A percentile compares a stretch with the other conserved stretches of the same genome.
Conservation (phyloP, 2,329 filamentous ascomycete species). For the Metarhizium anisopliae region DNA sequence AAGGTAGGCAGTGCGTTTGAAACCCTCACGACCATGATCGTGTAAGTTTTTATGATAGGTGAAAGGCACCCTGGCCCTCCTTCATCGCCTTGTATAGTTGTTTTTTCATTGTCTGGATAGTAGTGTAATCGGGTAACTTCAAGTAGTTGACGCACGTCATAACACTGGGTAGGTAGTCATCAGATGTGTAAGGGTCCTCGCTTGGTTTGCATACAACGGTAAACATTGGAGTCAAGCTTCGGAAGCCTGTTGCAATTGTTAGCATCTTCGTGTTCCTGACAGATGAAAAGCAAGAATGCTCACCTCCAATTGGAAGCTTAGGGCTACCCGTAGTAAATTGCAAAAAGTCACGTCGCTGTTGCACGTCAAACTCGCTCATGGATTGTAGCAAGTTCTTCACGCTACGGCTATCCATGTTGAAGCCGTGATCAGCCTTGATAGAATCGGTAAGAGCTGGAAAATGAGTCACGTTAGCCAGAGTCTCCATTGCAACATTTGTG, state of each 20-base stretch:
- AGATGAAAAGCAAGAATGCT: conserved; percentile 20
- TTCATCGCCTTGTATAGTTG: conserved; percentile 79
- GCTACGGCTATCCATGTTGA: conserved; percentile 95
- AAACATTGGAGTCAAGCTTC: conserved; percentile 94
- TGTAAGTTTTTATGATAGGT: conserved; percentile 56
- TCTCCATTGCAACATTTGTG: not conserved
- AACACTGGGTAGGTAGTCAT: conserved; percentile 97
- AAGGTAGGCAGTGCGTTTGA: not conserved
- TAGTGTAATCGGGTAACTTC: conserved; percentile 91
- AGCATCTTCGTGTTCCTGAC: not conserved
- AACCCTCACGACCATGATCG: not conserved
- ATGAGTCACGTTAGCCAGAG: not conserved
- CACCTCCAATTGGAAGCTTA: conserved; percentile 96
- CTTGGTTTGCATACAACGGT: conserved; percentile 99
- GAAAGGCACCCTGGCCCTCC: conserved; percentile 96
- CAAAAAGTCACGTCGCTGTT: conserved; percentile 82
- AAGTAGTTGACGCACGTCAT: conserved; percentile 99
- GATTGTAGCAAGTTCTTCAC: conserved; percentile 87
- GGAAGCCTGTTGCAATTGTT: conserved; percentile 60
- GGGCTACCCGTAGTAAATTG: conserved; percentile 98
- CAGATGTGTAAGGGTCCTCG: conserved; percentile 83
- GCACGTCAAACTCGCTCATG: conserved; percentile 75
- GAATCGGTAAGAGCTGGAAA: conserved; percentile 81
- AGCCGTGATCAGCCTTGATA: conserved; percentile 97
- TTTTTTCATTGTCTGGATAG: conserved; percentile 63